A percentile compares a stretch with the other conserved stretches of the same genome.
phyloP scores from a whole-genome alignment of 2,329 filamentous ascomycete species.

The Emmonsiellopsis sp. region DNA sequence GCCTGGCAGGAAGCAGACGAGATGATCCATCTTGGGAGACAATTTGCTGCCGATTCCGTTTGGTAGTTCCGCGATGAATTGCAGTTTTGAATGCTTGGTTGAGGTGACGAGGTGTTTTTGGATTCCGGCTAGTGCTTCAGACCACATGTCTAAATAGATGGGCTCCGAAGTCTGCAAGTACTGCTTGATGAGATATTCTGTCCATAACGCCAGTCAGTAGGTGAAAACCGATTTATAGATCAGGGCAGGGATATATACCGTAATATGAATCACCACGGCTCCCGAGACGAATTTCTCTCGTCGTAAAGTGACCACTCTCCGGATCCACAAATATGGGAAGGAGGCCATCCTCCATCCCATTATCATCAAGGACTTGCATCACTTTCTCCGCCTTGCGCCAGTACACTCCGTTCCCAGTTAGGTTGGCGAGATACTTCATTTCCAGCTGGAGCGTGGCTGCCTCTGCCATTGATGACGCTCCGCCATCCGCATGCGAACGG shows the following conservation, averaged over 20 bases:
- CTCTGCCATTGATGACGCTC: constrained; percentile 89
- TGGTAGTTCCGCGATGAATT: constrained; percentile 82
- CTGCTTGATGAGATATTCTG: constrained; percentile 95
- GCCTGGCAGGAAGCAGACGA: constrained; percentile 95
- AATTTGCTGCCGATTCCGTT: constrained; percentile 58
- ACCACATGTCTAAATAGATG: constrained; percentile 87
- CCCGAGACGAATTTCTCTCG: constrained; percentile 82
- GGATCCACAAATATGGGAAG: constrained; percentile 88
- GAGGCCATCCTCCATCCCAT: constrained; percentile 68
- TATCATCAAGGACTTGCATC: constrained; percentile 82
- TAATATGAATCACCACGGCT: constrained; percentile 97
- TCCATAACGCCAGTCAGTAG: not conserved
- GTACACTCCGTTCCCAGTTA: constrained; percentile 86
- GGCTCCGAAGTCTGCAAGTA: constrained; percentile 89
- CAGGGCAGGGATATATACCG: constrained; percentile 26
- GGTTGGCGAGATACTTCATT: constrained; percentile 91
- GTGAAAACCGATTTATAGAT: not conserved
- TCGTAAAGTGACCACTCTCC: constrained; percentile 66
- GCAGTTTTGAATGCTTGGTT: constrained; percentile 67
- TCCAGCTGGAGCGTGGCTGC: constrained; percentile 87
- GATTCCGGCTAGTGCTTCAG: constrained; percentile 72
- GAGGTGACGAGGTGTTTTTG: constrained; percentile 91
- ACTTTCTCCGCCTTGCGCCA: constrained; percentile 89
- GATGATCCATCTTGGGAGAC: constrained; percentile 91
- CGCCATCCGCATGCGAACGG: constrained; percentile 71